Evolutionary conservation across 2,329 filamentous ascomycete genomes (phyloP), one percentile per base, ranked within the genome.

Genomic region (Monilinia polystroma): DNA sequence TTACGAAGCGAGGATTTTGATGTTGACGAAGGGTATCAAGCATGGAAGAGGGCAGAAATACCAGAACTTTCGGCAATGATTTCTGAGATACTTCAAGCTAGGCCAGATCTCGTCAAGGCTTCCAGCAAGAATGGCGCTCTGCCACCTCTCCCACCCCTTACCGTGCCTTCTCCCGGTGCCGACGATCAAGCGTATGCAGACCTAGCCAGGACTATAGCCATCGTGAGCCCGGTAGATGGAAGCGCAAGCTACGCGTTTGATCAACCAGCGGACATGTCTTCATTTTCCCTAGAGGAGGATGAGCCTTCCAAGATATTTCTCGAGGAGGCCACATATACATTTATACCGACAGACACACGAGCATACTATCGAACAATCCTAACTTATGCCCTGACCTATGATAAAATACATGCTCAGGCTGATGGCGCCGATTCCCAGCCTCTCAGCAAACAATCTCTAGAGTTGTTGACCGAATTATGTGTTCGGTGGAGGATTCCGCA

Each of bases 31-130:
- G 89, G 90, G 3, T 99, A 93, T 76, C 88, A 93, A 70, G 82
- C 87, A 54, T 99, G 95, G 95, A 96, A 93, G 77, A 94, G 91
- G 76, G 86, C 88, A n/a, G 95, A 99, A 77, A 85, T 86, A 3
- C 90, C 90, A 16, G 92, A 96, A 72, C 81, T 99, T 53, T 95
- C 93, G 7, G 91, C 95, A 72, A 93, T 98, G 87, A 95, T 99
- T 83, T 83, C 96, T 73, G 91, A 93, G 49, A 92, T 99, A 70
- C 82, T 98, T 52, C 92, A 91, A 68, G 90, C 90, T 7, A 92
- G 91, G 72, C 94, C 93, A 4, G 90, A 94, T 71, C 82, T 98
- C 63, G 90, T 92, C 60, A 96, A 93, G 59, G 73, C 71, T 16
- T 72, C 73, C 4, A 63, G 81, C 41, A 80, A 82, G 29, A 85